phyloP scores from a whole-genome alignment of 2,329 filamentous ascomycete species.

The Aspergillus bombycis region DNA sequence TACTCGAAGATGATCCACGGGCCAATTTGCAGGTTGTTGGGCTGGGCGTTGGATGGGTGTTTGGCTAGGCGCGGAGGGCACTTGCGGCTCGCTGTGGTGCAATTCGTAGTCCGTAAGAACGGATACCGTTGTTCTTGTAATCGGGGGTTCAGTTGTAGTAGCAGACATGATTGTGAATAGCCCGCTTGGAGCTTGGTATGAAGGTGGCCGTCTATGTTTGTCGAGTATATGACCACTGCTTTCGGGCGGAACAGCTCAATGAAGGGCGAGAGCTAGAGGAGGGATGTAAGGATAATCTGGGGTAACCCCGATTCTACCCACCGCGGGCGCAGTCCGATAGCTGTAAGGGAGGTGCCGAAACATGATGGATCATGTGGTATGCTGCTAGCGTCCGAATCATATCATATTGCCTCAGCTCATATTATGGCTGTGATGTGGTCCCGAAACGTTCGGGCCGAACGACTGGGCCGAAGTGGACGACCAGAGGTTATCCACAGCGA shows the following conservation, averaged over 20 bases:
- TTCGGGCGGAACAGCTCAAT: not conserved
- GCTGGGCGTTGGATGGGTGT: not conserved
- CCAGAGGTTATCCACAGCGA: not conserved
- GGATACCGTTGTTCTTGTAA: slow-evolving; percentile 20
- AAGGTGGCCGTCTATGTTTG: not conserved
- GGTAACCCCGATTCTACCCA: not conserved
- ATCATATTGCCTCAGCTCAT: too few species aligned
- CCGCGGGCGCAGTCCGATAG: not conserved
- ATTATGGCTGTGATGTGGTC: not conserved
- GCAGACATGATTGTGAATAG: not conserved
- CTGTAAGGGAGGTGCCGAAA: not conserved
- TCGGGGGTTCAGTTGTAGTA: slow-evolving; percentile 20
- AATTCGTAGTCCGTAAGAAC: slow-evolving; percentile 33
- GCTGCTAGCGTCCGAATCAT: not conserved
- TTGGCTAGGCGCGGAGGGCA: not conserved
- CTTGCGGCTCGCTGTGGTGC: slow-evolving; percentile 26
- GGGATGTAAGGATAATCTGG: not conserved
- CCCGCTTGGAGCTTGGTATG: not conserved
- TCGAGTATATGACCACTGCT: not conserved
- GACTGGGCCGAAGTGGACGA: not conserved
- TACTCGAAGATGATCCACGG: slow-evolving; percentile 51
- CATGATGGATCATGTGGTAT: not conserved
- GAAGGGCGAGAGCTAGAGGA: not conserved
- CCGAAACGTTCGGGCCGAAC: slow-evolving; percentile 1
- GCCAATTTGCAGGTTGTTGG: slow-evolving; percentile 45